Conservation (phyloP, 176 grass and related monocot genomes). For the Canna indica region DNA sequence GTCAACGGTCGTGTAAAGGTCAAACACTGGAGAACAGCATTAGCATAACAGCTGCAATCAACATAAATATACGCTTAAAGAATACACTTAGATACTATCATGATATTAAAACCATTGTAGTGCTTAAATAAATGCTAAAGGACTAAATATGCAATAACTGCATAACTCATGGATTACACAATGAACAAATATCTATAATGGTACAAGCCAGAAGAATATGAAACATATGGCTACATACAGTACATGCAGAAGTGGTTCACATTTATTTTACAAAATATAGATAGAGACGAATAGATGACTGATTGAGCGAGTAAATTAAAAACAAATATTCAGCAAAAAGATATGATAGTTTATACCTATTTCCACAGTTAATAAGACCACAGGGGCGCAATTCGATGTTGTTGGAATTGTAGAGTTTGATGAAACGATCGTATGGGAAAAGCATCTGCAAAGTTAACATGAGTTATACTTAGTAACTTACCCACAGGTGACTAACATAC, state of each 20-base stretch:
- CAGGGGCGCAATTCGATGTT: conserved; percentile 62
- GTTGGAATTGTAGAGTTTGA: conserved; percentile 63
- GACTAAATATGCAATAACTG: neutral
- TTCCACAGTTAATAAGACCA: conserved; percentile 74
- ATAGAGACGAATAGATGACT: too few species aligned
- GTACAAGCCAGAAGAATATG: neutral
- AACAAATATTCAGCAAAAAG: too few species aligned
- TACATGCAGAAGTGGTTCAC: too few species aligned
- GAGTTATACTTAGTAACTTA: conserved; percentile 20
- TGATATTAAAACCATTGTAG: neutral
- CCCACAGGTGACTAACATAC: conserved; percentile 1
- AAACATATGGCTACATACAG: neutral
- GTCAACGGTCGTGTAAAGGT: conserved; percentile 82
- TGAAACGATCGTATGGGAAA: conserved; percentile 59
- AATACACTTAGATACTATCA: neutral
- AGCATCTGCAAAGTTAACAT: conserved; percentile 39
- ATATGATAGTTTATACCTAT: conserved; percentile 86
- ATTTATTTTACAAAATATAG: too few species aligned
- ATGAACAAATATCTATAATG: neutral
- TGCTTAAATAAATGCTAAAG: too few species aligned
- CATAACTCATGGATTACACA: neutral
- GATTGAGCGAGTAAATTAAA: too few species aligned
- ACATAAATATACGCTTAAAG: conserved; percentile 21
- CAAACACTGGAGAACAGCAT: conserved; percentile 86
- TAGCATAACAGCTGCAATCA: conserved; percentile 85